Base-by-base conservation (phyloP, 306 rosid genomes). In the Cicer judaicum region DNA sequence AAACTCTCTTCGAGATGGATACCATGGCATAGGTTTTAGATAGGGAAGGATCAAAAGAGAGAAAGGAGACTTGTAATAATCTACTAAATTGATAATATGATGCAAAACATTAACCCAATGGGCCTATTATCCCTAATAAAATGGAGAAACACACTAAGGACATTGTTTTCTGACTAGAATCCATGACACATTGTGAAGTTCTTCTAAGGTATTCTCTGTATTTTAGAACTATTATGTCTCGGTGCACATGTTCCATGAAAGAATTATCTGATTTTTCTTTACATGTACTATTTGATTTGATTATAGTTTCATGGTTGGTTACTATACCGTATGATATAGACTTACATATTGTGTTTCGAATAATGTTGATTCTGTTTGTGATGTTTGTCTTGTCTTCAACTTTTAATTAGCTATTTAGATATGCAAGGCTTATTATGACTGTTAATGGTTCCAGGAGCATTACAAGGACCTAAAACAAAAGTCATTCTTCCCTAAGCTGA, bases 391-490 rank as follows among this genome's bases (percentile, higher is more conserved):
- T 62, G 44, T 21, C 21, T 73, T 71, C 52, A 34, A 65, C 56
- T 66, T 65, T 61, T 59, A 46, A 13, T 56, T 16, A 62, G 46
- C 70, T 63, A 36, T 59, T 49, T 7, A 64, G 10, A 63, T 40
- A 42, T 15, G n/a, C 40, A 41, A 62, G 56, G 64, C 76, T 68
- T 72, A 44, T 34, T 73, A 73, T 59, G 21, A 64, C 44, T 72
- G 78, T 69, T 62, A 76, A 38, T 80, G 78, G 72, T 48, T 86
- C 49, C 82, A 95, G 99, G 98, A 95, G 81, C 99, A 92, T 81
- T 95, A 95, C 72, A 90, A 92, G 85, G 98, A 95, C 77, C 91
- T 95, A 38, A 95, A 85, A 42, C 84, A 81, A 8, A 95, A 89
- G 83, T 72, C 97, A 0, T 95, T 95, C 85, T 95, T 95, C 85